A percentile compares a stretch with the other conserved stretches of the same genome.
These are phyloP conservation scores for Tricharina praecox DNA, from an alignment of 495 filamentous ascomycete species.

Conservation along the genomic window DNA sequence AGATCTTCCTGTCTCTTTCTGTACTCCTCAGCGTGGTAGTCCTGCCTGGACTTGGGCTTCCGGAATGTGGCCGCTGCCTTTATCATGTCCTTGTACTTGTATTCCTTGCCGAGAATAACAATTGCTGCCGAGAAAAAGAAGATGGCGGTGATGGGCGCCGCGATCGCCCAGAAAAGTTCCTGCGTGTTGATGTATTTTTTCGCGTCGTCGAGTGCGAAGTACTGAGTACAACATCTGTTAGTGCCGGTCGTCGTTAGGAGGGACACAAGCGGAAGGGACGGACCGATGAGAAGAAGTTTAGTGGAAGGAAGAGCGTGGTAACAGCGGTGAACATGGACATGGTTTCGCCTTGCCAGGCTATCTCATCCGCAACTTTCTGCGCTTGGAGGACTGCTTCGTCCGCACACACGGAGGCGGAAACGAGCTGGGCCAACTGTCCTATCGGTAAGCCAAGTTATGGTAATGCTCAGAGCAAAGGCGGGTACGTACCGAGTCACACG, in stretches of 20 bases:
- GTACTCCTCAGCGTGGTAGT: too few relatives aligned
- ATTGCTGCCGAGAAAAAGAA: neutral
- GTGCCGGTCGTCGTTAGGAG: neutral
- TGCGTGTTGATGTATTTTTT: neutral
- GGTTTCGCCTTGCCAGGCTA: conserved; percentile 1
- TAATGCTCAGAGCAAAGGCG: neutral
- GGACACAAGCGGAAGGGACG: neutral
- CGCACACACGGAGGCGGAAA: neutral
- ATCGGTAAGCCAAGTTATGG: neutral
- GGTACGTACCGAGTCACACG: neutral
- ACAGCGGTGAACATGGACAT: conserved; percentile 8
- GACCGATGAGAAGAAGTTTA: conserved; percentile 9
- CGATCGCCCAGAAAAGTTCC: neutral
- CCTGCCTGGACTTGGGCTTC: too few relatives aligned
- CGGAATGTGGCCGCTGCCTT: too few relatives aligned
- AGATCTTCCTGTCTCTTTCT: too few relatives aligned
- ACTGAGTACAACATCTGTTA: too few relatives aligned
- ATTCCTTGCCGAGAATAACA: neutral
- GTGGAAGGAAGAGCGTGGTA: conserved; percentile 5
- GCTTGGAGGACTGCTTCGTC: neutral
- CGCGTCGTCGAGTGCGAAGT: neutral
- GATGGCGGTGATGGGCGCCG: neutral
- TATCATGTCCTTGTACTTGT: neutral
- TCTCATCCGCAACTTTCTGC: neutral
- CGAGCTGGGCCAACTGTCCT: neutral